phyloP scores from a whole-genome alignment of 306 rosid genomes.

The Clitoria ternatea region DNA sequence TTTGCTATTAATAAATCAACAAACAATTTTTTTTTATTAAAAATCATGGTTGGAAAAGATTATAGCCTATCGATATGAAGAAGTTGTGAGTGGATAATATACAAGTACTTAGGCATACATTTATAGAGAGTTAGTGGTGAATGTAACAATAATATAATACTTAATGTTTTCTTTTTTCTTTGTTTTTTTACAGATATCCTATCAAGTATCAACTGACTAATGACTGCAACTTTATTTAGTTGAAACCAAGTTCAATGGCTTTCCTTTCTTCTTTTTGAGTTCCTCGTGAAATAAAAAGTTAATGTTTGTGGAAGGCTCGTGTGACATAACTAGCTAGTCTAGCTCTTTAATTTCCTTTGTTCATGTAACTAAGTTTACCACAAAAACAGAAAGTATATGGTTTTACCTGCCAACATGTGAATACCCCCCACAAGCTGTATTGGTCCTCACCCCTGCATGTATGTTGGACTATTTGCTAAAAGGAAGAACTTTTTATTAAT shows the following conservation, averaged over 20 bases:
- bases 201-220: neutral
- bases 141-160: too few species aligned
- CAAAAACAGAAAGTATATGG: conserved; percentile 40
- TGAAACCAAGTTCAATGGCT: conserved; percentile 17
- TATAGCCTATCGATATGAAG: too few species aligned
- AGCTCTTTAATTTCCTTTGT: conserved; percentile 37
- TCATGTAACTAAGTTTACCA: conserved; percentile 17
- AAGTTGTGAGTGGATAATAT: too few species aligned
- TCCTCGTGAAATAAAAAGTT: conserved; percentile 47
- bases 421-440: conserved; percentile 21
- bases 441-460: neutral
- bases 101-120: too few species aligned
- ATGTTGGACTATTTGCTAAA: conserved; percentile 6
- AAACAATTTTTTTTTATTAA: too few species aligned
- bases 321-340: conserved; percentile 3
- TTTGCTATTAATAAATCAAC: too few species aligned
- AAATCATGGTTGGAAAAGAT: too few species aligned
- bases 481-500: conserved; percentile 14
- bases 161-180: too few species aligned
- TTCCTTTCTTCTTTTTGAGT: conserved; percentile 1
- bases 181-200: conserved; percentile 7
- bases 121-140: too few species aligned
- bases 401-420: conserved; percentile 49
- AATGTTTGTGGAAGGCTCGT: conserved; percentile 29
- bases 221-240: conserved; percentile 26